Conservation (phyloP, 208 protist genomes). For the Leptomonas pyrrhocoris region DNA sequence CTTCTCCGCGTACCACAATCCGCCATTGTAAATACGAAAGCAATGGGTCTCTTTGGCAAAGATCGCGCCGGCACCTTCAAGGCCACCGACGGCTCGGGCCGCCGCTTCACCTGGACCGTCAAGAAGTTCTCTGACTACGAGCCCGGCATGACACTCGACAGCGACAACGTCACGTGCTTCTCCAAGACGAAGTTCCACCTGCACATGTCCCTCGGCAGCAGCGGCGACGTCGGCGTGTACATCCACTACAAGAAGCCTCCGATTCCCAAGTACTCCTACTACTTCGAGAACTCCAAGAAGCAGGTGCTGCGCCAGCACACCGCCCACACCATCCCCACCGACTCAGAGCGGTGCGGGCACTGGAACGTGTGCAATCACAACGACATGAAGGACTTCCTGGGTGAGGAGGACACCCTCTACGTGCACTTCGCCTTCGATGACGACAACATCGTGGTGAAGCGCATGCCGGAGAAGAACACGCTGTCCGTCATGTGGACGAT, state of each 20-base stretch:
- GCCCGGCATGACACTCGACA: conserved; percentile 60
- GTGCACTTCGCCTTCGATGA: conserved; percentile 81
- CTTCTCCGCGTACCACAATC: not conserved
- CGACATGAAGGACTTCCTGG: conserved; percentile 63
- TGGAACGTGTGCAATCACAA: conserved; percentile 74
- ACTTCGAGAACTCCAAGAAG: conserved; percentile 66
- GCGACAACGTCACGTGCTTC: conserved; percentile 68
- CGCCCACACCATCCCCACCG: conserved; percentile 78
- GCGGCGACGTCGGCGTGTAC: conserved; percentile 78
- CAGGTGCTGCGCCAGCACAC: conserved; percentile 87
- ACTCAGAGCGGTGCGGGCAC: conserved; percentile 87
- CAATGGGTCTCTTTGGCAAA: conserved; percentile 75
- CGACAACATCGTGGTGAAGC: conserved; percentile 53
- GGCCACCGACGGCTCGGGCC: conserved; percentile 41
- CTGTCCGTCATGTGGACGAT: conserved; percentile 68
- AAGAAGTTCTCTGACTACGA: conserved; percentile 52
- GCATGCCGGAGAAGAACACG: conserved; percentile 29
- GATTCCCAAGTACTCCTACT: conserved; percentile 92
- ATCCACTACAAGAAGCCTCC: conserved; percentile 84
- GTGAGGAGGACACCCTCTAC: conserved; percentile 53
- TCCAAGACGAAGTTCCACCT: conserved; percentile 84
- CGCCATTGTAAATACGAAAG: not conserved
- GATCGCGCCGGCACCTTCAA: conserved; percentile 67
- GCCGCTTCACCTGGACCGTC: conserved; percentile 77
- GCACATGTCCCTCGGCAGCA: conserved; percentile 66